phyloP scores from a whole-genome alignment of 2,329 filamentous ascomycete genomes.

The Phyllosticta capitalensis region DNA sequence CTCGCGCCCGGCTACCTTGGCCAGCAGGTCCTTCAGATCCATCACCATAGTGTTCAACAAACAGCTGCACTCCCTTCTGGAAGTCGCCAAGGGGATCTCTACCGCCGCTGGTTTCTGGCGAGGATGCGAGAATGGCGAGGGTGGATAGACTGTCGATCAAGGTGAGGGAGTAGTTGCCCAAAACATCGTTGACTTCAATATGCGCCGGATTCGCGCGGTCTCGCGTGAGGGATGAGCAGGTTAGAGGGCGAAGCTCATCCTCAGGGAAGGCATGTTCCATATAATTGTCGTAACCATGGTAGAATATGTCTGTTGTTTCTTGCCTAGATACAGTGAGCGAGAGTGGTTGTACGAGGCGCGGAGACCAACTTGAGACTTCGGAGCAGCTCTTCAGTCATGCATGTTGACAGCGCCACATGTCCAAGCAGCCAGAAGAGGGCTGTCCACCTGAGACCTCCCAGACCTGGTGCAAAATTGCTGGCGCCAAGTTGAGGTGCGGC shows the following conservation, averaged over 20 bases:
- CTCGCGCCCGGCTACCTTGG: constrained; percentile 61
- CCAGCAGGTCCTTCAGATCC: constrained; percentile 60
- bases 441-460: constrained; percentile 21
- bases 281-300: constrained; percentile 94
- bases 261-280: constrained; percentile 91
- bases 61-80: constrained; percentile 64
- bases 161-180: constrained; percentile 94
- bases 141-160: constrained; percentile 93
- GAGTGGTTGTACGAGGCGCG: neutral
- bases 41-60: constrained; percentile 81
- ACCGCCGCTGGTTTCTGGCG: constrained; percentile 46
- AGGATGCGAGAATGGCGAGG: constrained; percentile 80
- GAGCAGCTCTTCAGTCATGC: constrained; percentile 38
- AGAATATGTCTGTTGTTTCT: constrained; percentile 66
- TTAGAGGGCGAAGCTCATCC: constrained; percentile 83
- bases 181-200: constrained; percentile 84
- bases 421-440: constrained; percentile 22
- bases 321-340: constrained; percentile 22
- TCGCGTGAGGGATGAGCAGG: constrained; percentile 74
- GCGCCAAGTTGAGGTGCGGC: constrained; percentile 14
- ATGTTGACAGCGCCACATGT: constrained; percentile 23
- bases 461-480: constrained; percentile 13
- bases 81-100: constrained; percentile 51
- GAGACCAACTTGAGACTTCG: constrained; percentile 25
- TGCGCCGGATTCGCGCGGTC: constrained; percentile 71